Percentiles rank a stretch among this genome's conserved stretches.
Evolutionary conservation across 371 early-diverging fungal genomes (phyloP).

Genomic region (Sporodiniella umbellata): DNA sequence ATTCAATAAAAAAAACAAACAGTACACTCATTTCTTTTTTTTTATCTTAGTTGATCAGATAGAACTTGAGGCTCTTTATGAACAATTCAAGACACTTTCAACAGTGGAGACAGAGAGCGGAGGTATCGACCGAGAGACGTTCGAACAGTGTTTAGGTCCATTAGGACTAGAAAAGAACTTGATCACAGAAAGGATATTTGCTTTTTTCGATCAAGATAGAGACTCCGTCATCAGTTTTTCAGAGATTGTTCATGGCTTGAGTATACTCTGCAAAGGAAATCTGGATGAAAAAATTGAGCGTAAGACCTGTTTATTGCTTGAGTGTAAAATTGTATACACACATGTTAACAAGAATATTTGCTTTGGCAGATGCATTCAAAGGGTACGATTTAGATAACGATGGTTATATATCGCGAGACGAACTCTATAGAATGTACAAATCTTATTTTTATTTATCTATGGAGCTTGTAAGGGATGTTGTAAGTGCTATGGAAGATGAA

Average conservation of each 20-base stretch:
- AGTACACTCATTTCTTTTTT: no score
- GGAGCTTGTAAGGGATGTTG: constrained; percentile 87
- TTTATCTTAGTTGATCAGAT: constrained; percentile 81
- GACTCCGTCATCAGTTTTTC: constrained; percentile 75
- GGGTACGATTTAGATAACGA: constrained; percentile 93
- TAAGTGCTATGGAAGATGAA: constrained; percentile 86
- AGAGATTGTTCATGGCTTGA: constrained; percentile 83
- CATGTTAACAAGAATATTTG: no score
- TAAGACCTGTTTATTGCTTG: constrained; percentile 48
- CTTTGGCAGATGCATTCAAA: constrained; percentile 72
- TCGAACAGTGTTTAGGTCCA: constrained; percentile 85
- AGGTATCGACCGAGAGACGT: constrained; percentile 78
- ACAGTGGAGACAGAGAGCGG: constrained; percentile 56
- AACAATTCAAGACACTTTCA: constrained; percentile 80
- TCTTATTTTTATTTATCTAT: constrained; percentile 87
- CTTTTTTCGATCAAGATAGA: constrained; percentile 83
- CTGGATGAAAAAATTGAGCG: constrained; percentile 84
- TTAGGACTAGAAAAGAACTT: constrained; percentile 82
- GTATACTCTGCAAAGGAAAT: constrained; percentile 83
- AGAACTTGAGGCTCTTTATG: constrained; percentile 84
- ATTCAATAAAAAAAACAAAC: no score
- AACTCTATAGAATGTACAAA: constrained; percentile 87
- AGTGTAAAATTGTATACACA: no score
- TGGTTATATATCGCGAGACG: constrained; percentile 80
- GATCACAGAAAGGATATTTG: constrained; percentile 84